A percentile compares a stretch with the other conserved stretches of the same genome.
Conservation (phyloP, 352 stramenopile species). For the Phytophthora chlamydospora region DNA sequence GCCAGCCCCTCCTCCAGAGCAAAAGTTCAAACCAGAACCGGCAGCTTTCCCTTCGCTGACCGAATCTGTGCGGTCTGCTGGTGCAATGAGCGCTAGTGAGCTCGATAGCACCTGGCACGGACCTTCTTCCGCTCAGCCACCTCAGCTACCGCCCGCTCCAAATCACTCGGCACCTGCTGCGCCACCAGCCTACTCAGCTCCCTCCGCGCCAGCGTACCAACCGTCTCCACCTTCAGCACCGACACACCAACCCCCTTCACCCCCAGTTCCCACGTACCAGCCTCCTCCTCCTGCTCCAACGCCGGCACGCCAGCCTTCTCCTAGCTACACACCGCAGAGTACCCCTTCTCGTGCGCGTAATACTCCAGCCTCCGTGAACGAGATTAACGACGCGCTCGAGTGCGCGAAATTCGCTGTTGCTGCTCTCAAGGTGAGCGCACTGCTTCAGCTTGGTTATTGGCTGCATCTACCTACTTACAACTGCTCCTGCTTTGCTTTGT, state of each 20-base stretch:
- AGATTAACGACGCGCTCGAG: constrained; percentile 87
- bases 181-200: constrained; percentile 18
- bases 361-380: constrained; percentile 60
- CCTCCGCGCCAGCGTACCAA: constrained; percentile 30
- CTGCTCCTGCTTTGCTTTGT: not conserved
- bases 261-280: constrained; percentile 22
- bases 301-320: constrained; percentile 24
- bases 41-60: constrained; percentile 62
- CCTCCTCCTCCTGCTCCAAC: constrained; percentile 20
- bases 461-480: not conserved
- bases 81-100: constrained; percentile 36
- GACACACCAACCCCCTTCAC: constrained; percentile 8
- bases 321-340: constrained; percentile 25
- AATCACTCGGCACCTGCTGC: constrained; percentile 22
- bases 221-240: constrained; percentile 14
- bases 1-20: constrained; percentile 4
- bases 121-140: constrained; percentile 9
- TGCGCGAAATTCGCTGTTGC: constrained; percentile 84
- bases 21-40: constrained; percentile 12
- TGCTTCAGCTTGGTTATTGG: no score
- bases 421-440: constrained; percentile 66
- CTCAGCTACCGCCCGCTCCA: constrained; percentile 8
- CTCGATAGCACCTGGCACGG: constrained; percentile 31
- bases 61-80: constrained; percentile 45
- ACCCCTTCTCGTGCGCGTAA: constrained; percentile 34